Conservation (phyloP, 2,329 filamentous ascomycete species). For the Claviceps sp. region DNA sequence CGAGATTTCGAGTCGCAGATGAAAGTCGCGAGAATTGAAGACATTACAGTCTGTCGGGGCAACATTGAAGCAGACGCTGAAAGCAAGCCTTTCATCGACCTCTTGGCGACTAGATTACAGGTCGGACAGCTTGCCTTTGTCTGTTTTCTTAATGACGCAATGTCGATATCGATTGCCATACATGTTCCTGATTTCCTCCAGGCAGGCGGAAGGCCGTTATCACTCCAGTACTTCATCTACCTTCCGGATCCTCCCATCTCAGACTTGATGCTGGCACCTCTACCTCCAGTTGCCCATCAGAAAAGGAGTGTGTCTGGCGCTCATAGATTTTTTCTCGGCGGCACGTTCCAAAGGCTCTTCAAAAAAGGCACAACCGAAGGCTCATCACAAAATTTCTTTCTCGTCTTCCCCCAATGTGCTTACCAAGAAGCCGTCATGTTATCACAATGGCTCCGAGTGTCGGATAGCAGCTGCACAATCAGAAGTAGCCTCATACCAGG, state of each 20-base stretch:
- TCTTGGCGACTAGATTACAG: conserved; percentile 21
- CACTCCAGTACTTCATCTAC: conserved; percentile 26
- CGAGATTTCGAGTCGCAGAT: conserved; percentile 16
- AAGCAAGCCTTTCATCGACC: conserved; percentile 11
- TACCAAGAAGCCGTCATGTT: conserved; percentile 23
- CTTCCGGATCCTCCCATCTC: conserved; percentile 12
- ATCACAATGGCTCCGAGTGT: conserved; percentile 29
- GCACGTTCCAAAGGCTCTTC: conserved; percentile 20
- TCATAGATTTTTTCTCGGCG: conserved; percentile 16
- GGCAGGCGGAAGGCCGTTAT: neutral
- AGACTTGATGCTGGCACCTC: conserved; percentile 13
- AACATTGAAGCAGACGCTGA: conserved; percentile 5
- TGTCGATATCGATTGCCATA: conserved; percentile 21
- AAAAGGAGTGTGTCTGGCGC: conserved; percentile 8
- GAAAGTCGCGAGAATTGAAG: conserved; percentile 3
- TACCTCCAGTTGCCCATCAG: neutral
- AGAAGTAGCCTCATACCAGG: conserved; percentile 27
- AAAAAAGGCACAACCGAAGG: conserved; percentile 7
- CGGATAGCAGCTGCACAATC: conserved; percentile 27
- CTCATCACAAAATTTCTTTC: conserved; percentile 24
- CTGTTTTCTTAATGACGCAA: conserved; percentile 11
- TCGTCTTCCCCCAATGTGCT: conserved; percentile 32
- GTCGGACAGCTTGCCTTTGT: conserved; percentile 23
- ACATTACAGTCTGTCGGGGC: conserved; percentile 10
- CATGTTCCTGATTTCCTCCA: conserved; percentile 8